These are phyloP conservation scores for Juglanconis sp. DNA, from an alignment of 2,329 filamentous ascomycete species.

Conservation along the genomic window DNA sequence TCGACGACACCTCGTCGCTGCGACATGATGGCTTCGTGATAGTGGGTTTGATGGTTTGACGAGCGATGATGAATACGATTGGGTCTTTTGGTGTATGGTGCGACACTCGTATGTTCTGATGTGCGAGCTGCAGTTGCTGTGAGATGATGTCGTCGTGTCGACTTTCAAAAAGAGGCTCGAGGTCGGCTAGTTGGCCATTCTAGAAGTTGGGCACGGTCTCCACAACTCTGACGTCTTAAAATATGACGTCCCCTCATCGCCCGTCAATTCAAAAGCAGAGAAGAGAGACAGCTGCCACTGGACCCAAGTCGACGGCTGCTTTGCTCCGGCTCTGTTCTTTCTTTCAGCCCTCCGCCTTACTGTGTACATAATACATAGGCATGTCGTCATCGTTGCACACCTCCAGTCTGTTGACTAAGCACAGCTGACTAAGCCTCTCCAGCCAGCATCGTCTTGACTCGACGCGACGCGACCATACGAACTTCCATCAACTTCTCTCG, in stretches of 20 bases:
- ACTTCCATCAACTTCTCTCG: no score
- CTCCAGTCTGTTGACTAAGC: neutral
- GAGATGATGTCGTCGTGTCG: neutral
- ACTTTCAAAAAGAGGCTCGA: neutral
- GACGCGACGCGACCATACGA: no score
- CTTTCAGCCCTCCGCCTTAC: no score
- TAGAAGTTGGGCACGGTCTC: neutral
- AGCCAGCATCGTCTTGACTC: no score
- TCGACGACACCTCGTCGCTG: slow-evolving; percentile 27
- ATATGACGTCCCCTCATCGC: neutral
- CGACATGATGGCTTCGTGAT: slow-evolving; percentile 8
- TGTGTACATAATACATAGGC: neutral
- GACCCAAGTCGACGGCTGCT: neutral
- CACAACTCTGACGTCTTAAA: neutral
- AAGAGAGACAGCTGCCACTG: neutral
- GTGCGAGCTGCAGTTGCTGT: neutral
- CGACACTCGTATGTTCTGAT: neutral
- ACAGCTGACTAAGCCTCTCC: neutral
- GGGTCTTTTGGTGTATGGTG: neutral
- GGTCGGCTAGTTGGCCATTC: neutral
- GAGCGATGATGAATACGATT: neutral
- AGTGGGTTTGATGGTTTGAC: neutral
- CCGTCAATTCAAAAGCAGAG: neutral
- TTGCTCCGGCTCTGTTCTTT: neutral
- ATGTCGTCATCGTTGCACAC: neutral